phyloP scores from a whole-genome alignment of 2,329 filamentous ascomycete species.

The Cryphonectria radicalis region DNA sequence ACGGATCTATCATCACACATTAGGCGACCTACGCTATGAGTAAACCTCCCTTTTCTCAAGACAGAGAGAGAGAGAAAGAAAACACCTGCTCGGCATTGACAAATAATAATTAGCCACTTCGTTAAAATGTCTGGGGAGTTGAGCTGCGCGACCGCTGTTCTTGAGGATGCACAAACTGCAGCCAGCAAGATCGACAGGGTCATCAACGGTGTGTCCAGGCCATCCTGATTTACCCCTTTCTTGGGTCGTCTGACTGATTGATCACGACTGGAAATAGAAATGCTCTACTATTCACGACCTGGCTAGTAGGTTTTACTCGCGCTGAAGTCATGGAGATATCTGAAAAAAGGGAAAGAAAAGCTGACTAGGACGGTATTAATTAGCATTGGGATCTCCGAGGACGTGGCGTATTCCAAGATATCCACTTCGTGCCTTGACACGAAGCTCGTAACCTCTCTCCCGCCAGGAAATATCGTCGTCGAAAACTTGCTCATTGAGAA shows the following conservation, averaged over 20 bases:
- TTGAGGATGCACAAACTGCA: slow-evolving; percentile 59
- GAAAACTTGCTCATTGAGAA: not conserved
- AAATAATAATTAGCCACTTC: slow-evolving; percentile 59
- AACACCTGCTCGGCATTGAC: not conserved
- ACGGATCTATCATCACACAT: slow-evolving; percentile 52
- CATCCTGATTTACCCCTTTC: not conserved
- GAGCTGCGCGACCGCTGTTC: slow-evolving; percentile 58
- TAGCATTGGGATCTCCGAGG: not conserved
- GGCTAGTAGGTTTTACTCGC: not conserved
- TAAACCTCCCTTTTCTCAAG: not conserved
- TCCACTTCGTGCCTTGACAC: not conserved
- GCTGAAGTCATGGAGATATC: not conserved
- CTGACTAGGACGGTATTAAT: not conserved
- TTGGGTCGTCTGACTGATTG: not conserved
- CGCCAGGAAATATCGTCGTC: not conserved
- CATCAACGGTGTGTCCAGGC: slow-evolving; percentile 48
- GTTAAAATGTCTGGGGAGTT: slow-evolving; percentile 63
- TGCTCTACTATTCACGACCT: not conserved
- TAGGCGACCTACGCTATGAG: slow-evolving; percentile 58
- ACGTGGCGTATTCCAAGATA: not conserved
- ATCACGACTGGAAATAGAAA: not conserved
- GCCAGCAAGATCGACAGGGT: slow-evolving; percentile 65
- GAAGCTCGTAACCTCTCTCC: not conserved
- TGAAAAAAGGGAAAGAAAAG: not conserved
- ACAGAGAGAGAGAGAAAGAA: not conserved